phyloP scores from a whole-genome alignment of 148 eudicot species.

The Rhododendron williamsianum region DNA sequence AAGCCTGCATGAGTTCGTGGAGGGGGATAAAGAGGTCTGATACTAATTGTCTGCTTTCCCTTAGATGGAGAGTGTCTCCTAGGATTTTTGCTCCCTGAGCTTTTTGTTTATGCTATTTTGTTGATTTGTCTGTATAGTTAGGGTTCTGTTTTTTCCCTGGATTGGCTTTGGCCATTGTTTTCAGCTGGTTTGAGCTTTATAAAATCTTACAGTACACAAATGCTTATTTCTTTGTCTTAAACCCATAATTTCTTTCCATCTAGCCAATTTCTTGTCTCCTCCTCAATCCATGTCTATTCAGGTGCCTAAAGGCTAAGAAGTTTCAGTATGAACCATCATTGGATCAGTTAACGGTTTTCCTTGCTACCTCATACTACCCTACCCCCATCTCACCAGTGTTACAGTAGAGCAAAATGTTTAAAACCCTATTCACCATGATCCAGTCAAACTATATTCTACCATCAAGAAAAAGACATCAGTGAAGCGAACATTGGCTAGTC shows the following conservation, averaged over 20 bases:
- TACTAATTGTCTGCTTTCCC: no score
- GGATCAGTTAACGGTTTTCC: background rate
- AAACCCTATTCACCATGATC: background rate
- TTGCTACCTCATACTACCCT: background rate
- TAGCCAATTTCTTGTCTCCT: background rate
- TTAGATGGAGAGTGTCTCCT: no score
- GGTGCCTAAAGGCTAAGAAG: background rate
- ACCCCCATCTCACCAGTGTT: background rate
- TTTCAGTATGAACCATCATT: background rate
- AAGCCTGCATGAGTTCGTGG: no score
- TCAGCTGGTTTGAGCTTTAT: background rate
- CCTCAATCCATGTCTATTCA: background rate
- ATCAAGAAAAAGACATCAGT: background rate
- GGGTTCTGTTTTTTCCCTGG: no score
- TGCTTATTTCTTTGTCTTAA: background rate
- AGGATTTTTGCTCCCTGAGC: no score
- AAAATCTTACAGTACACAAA: background rate
- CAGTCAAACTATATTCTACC: background rate
- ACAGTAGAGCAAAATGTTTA: background rate
- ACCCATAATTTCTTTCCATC: background rate
- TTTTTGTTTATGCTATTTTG: no score
- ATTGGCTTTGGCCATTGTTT: no score
- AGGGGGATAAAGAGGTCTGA: no score
- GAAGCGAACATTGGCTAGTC: background rate
- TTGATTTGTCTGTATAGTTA: no score